Base-by-base conservation (phyloP, 2,329 filamentous ascomycete genomes). In the Calonectria pteridis region DNA sequence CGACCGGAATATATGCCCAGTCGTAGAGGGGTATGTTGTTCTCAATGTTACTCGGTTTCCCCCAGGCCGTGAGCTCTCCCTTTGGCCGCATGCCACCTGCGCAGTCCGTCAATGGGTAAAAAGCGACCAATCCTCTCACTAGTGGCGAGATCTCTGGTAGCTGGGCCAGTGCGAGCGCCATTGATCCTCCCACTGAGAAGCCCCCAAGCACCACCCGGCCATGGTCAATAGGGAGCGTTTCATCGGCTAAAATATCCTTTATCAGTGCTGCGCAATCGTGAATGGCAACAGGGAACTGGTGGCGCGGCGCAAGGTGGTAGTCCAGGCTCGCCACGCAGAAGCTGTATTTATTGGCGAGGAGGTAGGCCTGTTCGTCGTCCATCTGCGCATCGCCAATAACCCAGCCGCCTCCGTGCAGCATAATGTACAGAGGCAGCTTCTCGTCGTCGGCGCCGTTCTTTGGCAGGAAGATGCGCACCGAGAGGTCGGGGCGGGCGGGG, bases 261-360 rank as follows among this genome's bases (percentile, higher is more conserved):
- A 62, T 18, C 23, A 64, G 29, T 10, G 59, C 59, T 2, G 59
- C 59, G 26, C 59, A 64, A 20, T 64, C 59, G 59, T 64, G 37
- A 18, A 64, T 64, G 16, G 59, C 59, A 20, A 20, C 26, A 4
- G 59, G 59, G 40, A 64, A 64, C 18, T 64, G 59, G 40, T 64
- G 59, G 29, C 28, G 37, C 13, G 59, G 59, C 6, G 37, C 40
- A 20, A 64, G 40, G 16, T 18, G 26, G 59, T 64, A 64, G 3
- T 64, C 59, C 4, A 64, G 20, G 28, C 59, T 64, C 40, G 10
- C 59, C 10, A 64, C 59, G 11, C 59, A 64, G 29, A 64, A 64
- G 29, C 59, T 49, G 37, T 64, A 64, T 29, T 64, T 64, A 13
- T 64, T 64, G 40, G 59, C 59, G 59, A 64, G 59, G 59, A 64